Conservation (phyloP, 768 basidiomycete species). For the Suillus fuscotomentosus region DNA sequence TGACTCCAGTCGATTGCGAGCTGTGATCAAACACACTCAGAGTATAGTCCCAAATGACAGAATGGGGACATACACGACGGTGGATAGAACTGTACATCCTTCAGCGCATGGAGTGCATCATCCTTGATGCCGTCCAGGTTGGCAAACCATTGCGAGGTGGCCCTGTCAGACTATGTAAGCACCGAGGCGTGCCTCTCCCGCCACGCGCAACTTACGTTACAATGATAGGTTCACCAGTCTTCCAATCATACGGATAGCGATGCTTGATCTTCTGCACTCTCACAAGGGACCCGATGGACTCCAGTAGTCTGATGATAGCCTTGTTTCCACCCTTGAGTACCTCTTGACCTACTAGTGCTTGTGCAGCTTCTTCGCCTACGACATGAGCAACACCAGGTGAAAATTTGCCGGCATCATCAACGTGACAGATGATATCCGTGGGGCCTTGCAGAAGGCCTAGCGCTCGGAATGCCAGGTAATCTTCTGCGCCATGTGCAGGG, state of each 20-base stretch:
- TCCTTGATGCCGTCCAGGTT: constrained; percentile 85
- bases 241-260: constrained; percentile 96
- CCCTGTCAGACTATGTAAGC: constrained; percentile 40
- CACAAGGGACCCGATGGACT: constrained; percentile 50
- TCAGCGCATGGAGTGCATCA: constrained; percentile 65
- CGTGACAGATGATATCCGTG: constrained; percentile 70
- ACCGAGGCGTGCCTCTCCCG: not conserved
- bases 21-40: constrained; percentile 36
- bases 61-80: constrained; percentile 52
- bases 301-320: constrained; percentile 61
- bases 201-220: constrained; percentile 58
- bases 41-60: not conserved
- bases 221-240: constrained; percentile 90
- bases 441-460: constrained; percentile 44
- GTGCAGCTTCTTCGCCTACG: constrained; percentile 47
- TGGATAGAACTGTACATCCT: constrained; percentile 75
- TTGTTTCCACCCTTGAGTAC: constrained; percentile 75
- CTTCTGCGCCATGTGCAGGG: constrained; percentile 92
- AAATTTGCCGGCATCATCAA: constrained; percentile 76
- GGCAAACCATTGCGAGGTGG: constrained; percentile 98
- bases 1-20: constrained; percentile 83
- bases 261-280: constrained; percentile 75
- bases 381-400: constrained; percentile 54
- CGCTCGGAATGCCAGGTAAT: constrained; percentile 75
- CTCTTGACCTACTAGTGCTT: constrained; percentile 58